Percentiles rank a stretch among this genome's conserved stretches.
phyloP scores from a whole-genome alignment of 1,139 yeast species.

The Candida gigantensis region DNA sequence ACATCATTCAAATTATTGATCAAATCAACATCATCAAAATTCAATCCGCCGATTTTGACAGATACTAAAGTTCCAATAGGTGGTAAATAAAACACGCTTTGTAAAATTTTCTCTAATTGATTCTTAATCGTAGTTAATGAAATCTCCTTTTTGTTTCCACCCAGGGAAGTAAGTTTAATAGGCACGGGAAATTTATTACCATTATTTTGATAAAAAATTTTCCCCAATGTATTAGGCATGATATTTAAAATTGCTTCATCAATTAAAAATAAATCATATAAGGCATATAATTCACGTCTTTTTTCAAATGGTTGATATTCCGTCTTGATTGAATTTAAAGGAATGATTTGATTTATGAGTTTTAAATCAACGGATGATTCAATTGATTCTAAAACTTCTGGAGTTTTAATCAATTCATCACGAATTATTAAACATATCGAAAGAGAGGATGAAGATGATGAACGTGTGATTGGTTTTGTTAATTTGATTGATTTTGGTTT shows the following conservation, averaged over 20 bases:
- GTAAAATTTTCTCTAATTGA: constrained; percentile 59
- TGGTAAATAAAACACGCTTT: constrained; percentile 62
- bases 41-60: constrained; percentile 65
- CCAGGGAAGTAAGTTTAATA: constrained; percentile 49
- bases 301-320: constrained; percentile 70
- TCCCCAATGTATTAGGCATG: constrained; percentile 82
- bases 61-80: constrained; percentile 75
- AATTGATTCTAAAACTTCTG: too few species aligned
- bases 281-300: constrained; percentile 61
- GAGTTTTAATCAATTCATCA: constrained; percentile 54
- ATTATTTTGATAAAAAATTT: constrained; percentile 58
- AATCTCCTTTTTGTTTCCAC: constrained; percentile 37
- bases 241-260: constrained; percentile 81
- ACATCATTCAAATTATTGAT: constrained; percentile 60
- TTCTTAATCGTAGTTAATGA: constrained; percentile 58
- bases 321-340: constrained; percentile 61
- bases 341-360: constrained; percentile 48
- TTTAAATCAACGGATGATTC: constrained; percentile 36
- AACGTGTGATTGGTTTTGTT: constrained; percentile 49
- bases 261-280: constrained; percentile 73
- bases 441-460: too few species aligned
- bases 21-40: constrained; percentile 33
- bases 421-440: constrained; percentile 76
- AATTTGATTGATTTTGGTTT: constrained; percentile 70
- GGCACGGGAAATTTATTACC: constrained; percentile 69